Conservation (phyloP, 177 flowering plant genomes). For the Telopea speciosissima region DNA sequence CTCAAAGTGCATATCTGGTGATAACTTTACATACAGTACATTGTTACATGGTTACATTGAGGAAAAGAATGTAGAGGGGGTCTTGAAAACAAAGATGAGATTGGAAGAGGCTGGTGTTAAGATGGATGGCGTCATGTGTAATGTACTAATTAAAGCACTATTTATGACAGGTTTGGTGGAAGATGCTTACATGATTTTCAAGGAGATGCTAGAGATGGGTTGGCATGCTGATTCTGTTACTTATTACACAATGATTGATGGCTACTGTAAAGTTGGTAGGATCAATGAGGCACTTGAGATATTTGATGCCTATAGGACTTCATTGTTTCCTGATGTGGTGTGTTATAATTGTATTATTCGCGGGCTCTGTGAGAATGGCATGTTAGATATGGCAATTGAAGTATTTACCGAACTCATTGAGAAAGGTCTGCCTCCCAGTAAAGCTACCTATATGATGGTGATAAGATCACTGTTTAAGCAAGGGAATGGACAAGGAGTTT, state of each 20-base stretch:
- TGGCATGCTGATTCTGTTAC: conserved; percentile 53
- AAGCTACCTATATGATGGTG: conserved; percentile 28
- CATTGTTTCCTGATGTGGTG: conserved; percentile 25
- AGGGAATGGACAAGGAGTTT: conserved; percentile 40
- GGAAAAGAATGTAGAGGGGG: conserved; percentile 41
- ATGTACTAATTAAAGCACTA: conserved; percentile 60
- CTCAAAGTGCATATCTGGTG: conserved; percentile 40
- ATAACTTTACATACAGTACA: conserved; percentile 52
- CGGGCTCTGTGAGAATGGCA: conserved; percentile 50
- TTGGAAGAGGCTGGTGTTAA: conserved; percentile 48
- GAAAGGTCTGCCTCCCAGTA: conserved; percentile 37
- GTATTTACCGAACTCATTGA: conserved; percentile 45
- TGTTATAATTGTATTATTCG: conserved; percentile 51
- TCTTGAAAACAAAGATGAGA: conserved; percentile 47
- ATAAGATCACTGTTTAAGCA: conserved; percentile 31
- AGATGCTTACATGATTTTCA: conserved; percentile 48
- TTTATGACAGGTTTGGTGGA: conserved; percentile 56
- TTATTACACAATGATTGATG: conserved; percentile 60
- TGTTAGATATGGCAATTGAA: conserved; percentile 54
- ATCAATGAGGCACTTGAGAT: conserved; percentile 61
- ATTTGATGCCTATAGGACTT: conserved; percentile 53
- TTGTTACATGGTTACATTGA: conserved; percentile 55
- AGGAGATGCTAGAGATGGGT: conserved; percentile 40
- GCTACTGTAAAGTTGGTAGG: conserved; percentile 52
- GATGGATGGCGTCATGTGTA: conserved; percentile 61